phyloP scores from a whole-genome alignment of 2,329 filamentous ascomycete genomes.

The Colletotrichum kahawae region DNA sequence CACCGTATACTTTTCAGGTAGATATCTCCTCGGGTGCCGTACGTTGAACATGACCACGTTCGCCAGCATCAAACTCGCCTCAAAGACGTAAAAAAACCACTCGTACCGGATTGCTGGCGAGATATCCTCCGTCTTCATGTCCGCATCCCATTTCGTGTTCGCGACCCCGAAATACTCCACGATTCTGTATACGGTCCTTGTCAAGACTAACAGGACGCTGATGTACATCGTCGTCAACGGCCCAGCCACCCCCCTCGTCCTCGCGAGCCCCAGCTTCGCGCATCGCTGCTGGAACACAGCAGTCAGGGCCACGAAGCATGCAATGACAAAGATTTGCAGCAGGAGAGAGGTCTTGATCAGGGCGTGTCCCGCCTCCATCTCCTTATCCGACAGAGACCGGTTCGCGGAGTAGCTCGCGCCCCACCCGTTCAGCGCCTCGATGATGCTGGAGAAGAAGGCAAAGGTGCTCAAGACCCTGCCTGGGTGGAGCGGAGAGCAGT shows the following conservation, averaged over 20 bases:
- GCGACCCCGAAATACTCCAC: constrained; percentile 64
- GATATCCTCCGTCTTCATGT: constrained; percentile 39
- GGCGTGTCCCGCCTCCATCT: constrained; percentile 46
- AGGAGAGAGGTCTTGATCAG: constrained; percentile 57
- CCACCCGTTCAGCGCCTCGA: constrained; percentile 54
- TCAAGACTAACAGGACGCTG: constrained; percentile 52
- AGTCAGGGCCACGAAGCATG: constrained; percentile 53
- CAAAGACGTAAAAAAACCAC: constrained; percentile 65
- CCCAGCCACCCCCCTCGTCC: constrained; percentile 32
- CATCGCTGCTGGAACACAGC: constrained; percentile 53
- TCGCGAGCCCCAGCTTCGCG: constrained; percentile 36
- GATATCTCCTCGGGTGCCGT: constrained; percentile 53
- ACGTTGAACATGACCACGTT: constrained; percentile 57
- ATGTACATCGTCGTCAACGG: constrained; percentile 56
- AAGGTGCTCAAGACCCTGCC: constrained; percentile 51
- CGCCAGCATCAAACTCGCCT: constrained; percentile 55
- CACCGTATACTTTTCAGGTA: constrained; percentile 53
- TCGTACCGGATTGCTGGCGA: constrained; percentile 59
- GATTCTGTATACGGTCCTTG: constrained; percentile 61
- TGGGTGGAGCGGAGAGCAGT: constrained; percentile 57
- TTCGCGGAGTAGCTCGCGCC: constrained; percentile 55
- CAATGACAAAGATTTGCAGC: constrained; percentile 59
- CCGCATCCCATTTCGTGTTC: constrained; percentile 41
- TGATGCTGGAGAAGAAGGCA: constrained; percentile 47
- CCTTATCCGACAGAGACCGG: constrained; percentile 38